Evolutionary conservation across 768 basidiomycete genomes (phyloP), one percentile per base, ranked within the genome.

Genomic region (Suillus discolor): DNA sequence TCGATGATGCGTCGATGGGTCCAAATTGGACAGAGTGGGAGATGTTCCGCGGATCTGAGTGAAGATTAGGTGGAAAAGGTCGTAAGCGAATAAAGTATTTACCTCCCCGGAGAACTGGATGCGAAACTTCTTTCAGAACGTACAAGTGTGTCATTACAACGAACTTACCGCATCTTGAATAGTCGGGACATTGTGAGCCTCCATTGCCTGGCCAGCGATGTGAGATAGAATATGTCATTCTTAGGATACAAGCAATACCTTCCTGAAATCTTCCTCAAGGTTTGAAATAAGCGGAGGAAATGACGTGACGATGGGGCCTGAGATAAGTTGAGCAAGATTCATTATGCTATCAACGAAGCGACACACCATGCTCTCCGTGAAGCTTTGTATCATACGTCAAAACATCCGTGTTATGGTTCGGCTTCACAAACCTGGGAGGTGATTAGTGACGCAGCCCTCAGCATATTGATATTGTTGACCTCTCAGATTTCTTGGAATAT

Each of bases 401-500:
- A 23, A 23, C 23, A 23, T 49, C 47, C 47, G 12, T 49, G 12
- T 49, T 23, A 13, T 49, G 47, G 47, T 49, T 13, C 12, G 47
- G 47, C n/a, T 49, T n/a, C 47, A 49, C 47, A 13, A 49, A 49
- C n/a, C 47, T 49, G 47, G n/a, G 47, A 49, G 47, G n/a, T 49
- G 47, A 6, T 49, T 49, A 49, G 47, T 23, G 6, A 23, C n/a
- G 47, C n/a, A 49, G 13, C 47, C 1, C 12, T 5, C 6, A 49
- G n/a, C 47, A 49, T 36, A 36, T 36, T 11, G 36, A 23, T 49
- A 49, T 28, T 2, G 47, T 76, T 31, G 36, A 84, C 82, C 69
- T 80, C 68, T 81, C 80, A 9, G 75, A 70, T 61, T 75, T 79
- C 65, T 73, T 74, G 6, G 75, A 77, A 65, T 82, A 81, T 57